Conservation (phyloP, 208 protist genomes). For the Trypanosomatidae sp. region DNA sequence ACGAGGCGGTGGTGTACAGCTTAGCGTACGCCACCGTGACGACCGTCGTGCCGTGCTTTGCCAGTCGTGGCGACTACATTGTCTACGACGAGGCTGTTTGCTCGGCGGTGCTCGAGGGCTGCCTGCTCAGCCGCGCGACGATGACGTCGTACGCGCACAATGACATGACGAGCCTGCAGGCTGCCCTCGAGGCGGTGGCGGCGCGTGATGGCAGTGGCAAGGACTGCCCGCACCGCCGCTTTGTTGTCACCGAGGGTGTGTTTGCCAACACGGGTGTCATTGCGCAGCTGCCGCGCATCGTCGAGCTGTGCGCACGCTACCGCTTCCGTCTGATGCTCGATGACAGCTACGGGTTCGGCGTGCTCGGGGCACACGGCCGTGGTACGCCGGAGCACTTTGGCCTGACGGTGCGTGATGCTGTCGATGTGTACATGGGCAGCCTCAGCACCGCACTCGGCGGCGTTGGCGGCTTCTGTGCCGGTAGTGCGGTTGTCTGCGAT, state of each 20-base stretch:
- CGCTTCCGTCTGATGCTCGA: conserved; percentile 95
- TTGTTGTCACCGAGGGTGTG: conserved; percentile 93
- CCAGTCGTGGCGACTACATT: conserved; percentile 86
- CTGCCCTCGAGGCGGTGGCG: conserved; percentile 54
- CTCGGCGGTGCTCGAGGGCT: conserved; percentile 79
- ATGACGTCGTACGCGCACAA: conserved; percentile 91
- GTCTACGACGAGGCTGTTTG: conserved; percentile 83
- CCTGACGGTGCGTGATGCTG: conserved; percentile 52
- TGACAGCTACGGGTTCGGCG: conserved; percentile 93
- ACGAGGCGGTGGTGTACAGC: conserved; percentile 91
- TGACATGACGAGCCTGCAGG: conserved; percentile 89
- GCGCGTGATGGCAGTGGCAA: conserved; percentile 46
- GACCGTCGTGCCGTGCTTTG: conserved; percentile 92
- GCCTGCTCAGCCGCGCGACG: conserved; percentile 77
- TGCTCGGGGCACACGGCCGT: conserved; percentile 88
- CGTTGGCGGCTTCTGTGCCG: conserved; percentile 94
- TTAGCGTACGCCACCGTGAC: conserved; percentile 93
- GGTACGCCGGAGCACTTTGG: conserved; percentile 92
- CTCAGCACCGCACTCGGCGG: conserved; percentile 81
- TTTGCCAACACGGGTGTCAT: conserved; percentile 89
- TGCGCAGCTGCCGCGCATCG: conserved; percentile 72
- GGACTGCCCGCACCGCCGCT: conserved; percentile 75
- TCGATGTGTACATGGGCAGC: conserved; percentile 82
- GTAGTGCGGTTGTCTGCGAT: conserved; percentile 74
- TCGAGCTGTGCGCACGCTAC: conserved; percentile 90